A percentile compares a stretch with the other conserved stretches of the same genome.
Evolutionary conservation across 805 yeast genomes (phyloP).

Genomic region (Nakazawaea ambrosiae): DNA sequence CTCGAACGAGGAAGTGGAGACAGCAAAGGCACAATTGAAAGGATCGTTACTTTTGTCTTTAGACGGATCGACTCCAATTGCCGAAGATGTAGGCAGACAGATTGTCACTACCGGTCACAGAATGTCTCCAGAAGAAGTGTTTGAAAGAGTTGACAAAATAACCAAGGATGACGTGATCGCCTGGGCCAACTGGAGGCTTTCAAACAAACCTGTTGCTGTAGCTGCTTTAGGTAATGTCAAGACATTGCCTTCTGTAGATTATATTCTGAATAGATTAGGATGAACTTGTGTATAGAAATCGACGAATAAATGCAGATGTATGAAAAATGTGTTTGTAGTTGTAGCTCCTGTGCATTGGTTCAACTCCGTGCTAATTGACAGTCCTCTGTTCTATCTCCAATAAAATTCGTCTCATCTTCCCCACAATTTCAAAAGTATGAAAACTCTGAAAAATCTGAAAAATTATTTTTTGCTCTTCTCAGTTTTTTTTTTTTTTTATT

Average conservation of each 20-base stretch:
- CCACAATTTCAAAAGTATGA: too few relatives aligned
- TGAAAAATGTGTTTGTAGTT: too few relatives aligned
- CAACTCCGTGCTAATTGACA: too few relatives aligned
- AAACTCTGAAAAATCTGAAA: too few relatives aligned
- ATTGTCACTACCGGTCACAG: conserved; percentile 87
- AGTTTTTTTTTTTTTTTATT: too few relatives aligned
- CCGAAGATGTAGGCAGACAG: conserved; percentile 97
- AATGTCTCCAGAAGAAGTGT: conserved; percentile 67
- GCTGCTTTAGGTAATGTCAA: conserved; percentile 86
- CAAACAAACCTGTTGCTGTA: conserved; percentile 75
- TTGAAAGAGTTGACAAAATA: conserved; percentile 68
- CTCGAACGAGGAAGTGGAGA: conserved; percentile 78
- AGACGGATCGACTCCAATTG: conserved; percentile 93
- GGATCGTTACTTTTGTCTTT: conserved; percentile 84
- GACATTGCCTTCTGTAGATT: conserved; percentile 60
- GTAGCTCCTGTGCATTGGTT: too few relatives aligned
- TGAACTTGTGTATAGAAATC: conserved; percentile 1
- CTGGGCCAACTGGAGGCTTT: conserved; percentile 82
- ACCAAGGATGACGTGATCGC: conserved; percentile 70
- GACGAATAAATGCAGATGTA: too few relatives aligned
- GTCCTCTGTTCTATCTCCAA: neutral
- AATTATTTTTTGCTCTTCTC: too few relatives aligned
- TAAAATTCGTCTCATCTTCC: neutral
- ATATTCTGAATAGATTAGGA: conserved; percentile 37
- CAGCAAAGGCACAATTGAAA: conserved; percentile 91